Percentiles rank a stretch among this genome's conserved stretches.
phyloP scores from a whole-genome alignment of 441 rosid species.

The Pelargonium cotyledonis region DNA sequence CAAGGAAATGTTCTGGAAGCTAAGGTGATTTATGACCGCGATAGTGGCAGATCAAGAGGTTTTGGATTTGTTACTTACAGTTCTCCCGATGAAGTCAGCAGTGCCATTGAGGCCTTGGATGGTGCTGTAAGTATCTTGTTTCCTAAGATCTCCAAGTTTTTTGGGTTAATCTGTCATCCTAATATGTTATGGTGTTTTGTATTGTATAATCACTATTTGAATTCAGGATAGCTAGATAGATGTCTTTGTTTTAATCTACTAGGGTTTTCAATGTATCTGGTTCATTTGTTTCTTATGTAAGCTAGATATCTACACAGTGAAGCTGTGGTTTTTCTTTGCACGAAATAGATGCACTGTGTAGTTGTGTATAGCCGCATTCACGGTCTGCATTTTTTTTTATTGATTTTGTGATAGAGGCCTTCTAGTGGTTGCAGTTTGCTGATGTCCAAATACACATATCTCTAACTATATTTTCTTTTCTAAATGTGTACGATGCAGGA shows the following conservation, averaged over 20 bases:
- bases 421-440: neutral
- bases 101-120: conserved; percentile 65
- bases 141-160: neutral
- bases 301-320: too few species aligned
- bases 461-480: neutral
- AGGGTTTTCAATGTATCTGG: too few species aligned
- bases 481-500: conserved; percentile 45
- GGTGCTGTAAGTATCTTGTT: conserved; percentile 60
- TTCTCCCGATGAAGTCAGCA: conserved; percentile 66
- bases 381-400: neutral
- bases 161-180: neutral
- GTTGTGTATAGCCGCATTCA: neutral
- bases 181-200: neutral
- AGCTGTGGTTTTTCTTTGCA: too few species aligned
- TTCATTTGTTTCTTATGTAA: too few species aligned
- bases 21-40: conserved; percentile 81
- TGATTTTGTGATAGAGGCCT: neutral
- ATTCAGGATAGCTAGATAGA: too few species aligned
- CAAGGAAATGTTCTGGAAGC: conserved; percentile 85
- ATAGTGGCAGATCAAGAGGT: conserved; percentile 92
- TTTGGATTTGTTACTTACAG: conserved; percentile 89
- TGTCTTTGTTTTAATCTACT: too few species aligned
- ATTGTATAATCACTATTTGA: too few species aligned
- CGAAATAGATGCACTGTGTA: too few species aligned
- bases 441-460: neutral